phyloP scores from a whole-genome alignment of 2,329 filamentous ascomycete genomes.

The Arthrobotrys sphaeroides region DNA sequence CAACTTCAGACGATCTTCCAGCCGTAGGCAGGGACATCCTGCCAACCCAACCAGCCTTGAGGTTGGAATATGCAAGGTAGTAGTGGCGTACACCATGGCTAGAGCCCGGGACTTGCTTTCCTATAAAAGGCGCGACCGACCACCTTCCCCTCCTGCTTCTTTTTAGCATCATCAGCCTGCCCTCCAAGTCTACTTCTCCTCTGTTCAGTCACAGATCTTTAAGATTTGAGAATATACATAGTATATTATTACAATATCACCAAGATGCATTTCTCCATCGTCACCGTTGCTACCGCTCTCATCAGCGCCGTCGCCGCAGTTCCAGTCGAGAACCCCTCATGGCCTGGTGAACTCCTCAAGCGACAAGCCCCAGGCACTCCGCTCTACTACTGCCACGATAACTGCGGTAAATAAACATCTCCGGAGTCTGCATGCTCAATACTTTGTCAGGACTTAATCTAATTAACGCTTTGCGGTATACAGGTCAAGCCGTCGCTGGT shows the following conservation, averaged over 20 bases:
- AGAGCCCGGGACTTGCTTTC: neutral
- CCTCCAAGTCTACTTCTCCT: neutral
- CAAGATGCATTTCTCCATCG: constrained; percentile 43
- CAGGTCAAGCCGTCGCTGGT: constrained; percentile 60
- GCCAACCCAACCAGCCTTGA: constrained; percentile 3
- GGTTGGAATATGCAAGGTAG: neutral
- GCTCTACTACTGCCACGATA: constrained; percentile 65
- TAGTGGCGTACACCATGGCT: neutral
- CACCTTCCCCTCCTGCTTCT: constrained; percentile 3
- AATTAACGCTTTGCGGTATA: neutral
- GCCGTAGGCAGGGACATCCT: constrained; percentile 4
- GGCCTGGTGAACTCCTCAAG: constrained; percentile 59
- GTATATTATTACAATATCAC: too few relatives aligned
- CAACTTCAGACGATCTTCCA: constrained; percentile 10
- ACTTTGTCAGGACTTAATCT: neutral
- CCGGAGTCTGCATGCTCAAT: neutral
- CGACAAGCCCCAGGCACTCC: constrained; percentile 64
- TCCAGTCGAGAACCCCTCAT: constrained; percentile 27
- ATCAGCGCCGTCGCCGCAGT: constrained; percentile 22
- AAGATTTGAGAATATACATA: neutral
- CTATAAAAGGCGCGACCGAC: constrained; percentile 22
- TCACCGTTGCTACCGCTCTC: constrained; percentile 20
- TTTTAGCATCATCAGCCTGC: neutral
- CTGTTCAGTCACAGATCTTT: neutral
- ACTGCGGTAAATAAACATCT: constrained; percentile 63